Base-by-base conservation (phyloP, 164 flowering plant genomes). In the Dillenia turbinata region DNA sequence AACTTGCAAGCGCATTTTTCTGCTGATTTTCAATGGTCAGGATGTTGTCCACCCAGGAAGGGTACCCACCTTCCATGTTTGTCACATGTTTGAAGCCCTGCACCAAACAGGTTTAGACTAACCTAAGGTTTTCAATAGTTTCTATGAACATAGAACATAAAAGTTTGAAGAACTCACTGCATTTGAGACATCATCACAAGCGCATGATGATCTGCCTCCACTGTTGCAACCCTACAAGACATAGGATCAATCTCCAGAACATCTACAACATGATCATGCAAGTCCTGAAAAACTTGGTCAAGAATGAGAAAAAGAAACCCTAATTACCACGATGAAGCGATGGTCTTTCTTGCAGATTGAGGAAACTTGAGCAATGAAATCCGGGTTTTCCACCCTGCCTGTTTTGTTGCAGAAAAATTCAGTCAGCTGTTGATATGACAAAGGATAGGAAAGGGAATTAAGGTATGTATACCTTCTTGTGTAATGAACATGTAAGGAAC, bases 401-500 rank as follows among this genome's bases (percentile, higher is more conserved):
- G 62, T 46, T 44, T 16, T 59, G 26, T 53, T 7, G 10, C 50
- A 10, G 49, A 9, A 19, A 17, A 19, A 5, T 17, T 11, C 12
- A 56, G 57, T 19, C 46, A 13, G 44, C 24, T 6, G 9, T 4
- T 50, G 17, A 15, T 2, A 49, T 56, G 9, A 66, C 9, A 17
- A n/a, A 52, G 10, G 10, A 10, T 1, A 13, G 16, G 47, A 11
- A 47, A 15, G 5, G n/a, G 16, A 15, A 13, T 49, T 52, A 12
- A 2, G 46, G 16, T 12, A 24, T 66, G 16, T 12, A 24, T 66
- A 75, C 79, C 82, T 74, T 76, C 74, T 63, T 59, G 50, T 2
- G 83, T 73, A 19, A 19, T 44, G 66, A 80, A 77, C 81, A 82
- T 65, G 73, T 77, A 82, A 55, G 85, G 85, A 63, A 77, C 71